phyloP scores from a whole-genome alignment of 768 basidiomycete genomes.

The Hydnum rufescens region DNA sequence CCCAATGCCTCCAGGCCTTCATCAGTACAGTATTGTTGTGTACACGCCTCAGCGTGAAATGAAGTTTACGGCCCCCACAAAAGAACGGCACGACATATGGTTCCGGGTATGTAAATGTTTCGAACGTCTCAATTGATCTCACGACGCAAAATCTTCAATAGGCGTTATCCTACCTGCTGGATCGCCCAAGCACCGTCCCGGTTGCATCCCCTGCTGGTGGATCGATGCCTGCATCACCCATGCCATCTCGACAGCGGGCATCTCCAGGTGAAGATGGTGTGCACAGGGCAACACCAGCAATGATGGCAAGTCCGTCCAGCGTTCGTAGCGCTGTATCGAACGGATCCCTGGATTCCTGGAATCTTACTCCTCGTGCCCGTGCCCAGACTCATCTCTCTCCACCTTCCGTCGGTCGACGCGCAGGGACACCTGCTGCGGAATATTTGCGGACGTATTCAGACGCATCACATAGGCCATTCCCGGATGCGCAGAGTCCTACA shows the following conservation, averaged over 20 bases:
- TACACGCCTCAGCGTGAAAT: constrained; percentile 90
- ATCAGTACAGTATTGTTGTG: constrained; percentile 83
- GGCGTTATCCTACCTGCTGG: constrained; percentile 82
- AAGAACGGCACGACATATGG: constrained; percentile 96
- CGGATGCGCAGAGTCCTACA: constrained; percentile 58
- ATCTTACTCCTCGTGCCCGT: constrained; percentile 54
- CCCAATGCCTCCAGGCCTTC: constrained; percentile 83
- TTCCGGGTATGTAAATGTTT: constrained; percentile 39
- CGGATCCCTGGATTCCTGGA: constrained; percentile 40
- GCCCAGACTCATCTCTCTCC: constrained; percentile 61
- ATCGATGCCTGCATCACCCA: constrained; percentile 10
- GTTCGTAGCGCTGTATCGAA: constrained; percentile 32
- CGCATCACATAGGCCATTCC: constrained; percentile 32
- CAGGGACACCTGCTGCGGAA: constrained; percentile 81
- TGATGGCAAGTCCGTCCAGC: constrained; percentile 45
- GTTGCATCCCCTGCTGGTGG: constrained; percentile 13
- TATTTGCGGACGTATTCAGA: constrained; percentile 28
- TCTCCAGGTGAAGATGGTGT: constrained; percentile 5
- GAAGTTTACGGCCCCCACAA: constrained; percentile 93
- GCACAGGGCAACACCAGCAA: not conserved
- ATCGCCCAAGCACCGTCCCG: constrained; percentile 34
- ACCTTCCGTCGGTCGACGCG: constrained; percentile 62
- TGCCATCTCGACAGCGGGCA: not conserved
- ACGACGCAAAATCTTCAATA: constrained; percentile 19
- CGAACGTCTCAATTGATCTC: not conserved